Conservation (phyloP, 805 yeast species). For the Scheffersomyces spartinae region DNA sequence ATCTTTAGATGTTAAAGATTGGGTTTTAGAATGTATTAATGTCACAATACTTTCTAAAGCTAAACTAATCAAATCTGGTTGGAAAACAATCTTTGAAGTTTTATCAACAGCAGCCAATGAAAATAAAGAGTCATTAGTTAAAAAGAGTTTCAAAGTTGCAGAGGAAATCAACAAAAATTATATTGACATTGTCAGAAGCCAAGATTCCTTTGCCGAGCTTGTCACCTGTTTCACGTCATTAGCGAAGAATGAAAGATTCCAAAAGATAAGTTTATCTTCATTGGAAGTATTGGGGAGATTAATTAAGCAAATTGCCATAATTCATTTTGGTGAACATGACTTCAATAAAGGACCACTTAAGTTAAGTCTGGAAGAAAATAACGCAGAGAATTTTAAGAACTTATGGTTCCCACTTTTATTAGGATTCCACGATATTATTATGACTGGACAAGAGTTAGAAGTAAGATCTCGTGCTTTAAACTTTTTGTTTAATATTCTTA, state of each 20-base stretch:
- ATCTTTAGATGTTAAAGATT: constrained; percentile 63
- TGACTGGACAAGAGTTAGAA: constrained; percentile 90
- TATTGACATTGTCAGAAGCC: constrained; percentile 49
- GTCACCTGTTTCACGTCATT: constrained; percentile 69
- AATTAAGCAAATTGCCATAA: constrained; percentile 45
- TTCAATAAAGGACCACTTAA: constrained; percentile 6
- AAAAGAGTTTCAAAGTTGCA: constrained; percentile 52
- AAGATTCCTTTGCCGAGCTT: constrained; percentile 57
- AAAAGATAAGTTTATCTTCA: constrained; percentile 69
- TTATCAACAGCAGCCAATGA: constrained; percentile 64
- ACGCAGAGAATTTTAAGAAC: constrained; percentile 35
- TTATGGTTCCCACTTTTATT: constrained; percentile 81
- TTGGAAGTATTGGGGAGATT: constrained; percentile 60
- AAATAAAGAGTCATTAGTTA: constrained; percentile 45
- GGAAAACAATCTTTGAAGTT: constrained; percentile 81
- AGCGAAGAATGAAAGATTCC: constrained; percentile 76
- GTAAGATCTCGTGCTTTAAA: constrained; percentile 84
- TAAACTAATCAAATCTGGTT: constrained; percentile 74
- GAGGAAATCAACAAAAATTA: constrained; percentile 51
- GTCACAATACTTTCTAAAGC: constrained; percentile 77
- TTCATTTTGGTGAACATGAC: constrained; percentile 17
- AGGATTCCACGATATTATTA: constrained; percentile 79
- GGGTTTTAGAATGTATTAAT: constrained; percentile 82
- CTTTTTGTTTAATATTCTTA: constrained; percentile 69
- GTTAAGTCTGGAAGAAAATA: constrained; percentile 6